Evolutionary conservation across 1,139 yeast genomes (phyloP), one percentile per base, ranked within the genome.

Genomic region (Kodamaea sp.): DNA sequence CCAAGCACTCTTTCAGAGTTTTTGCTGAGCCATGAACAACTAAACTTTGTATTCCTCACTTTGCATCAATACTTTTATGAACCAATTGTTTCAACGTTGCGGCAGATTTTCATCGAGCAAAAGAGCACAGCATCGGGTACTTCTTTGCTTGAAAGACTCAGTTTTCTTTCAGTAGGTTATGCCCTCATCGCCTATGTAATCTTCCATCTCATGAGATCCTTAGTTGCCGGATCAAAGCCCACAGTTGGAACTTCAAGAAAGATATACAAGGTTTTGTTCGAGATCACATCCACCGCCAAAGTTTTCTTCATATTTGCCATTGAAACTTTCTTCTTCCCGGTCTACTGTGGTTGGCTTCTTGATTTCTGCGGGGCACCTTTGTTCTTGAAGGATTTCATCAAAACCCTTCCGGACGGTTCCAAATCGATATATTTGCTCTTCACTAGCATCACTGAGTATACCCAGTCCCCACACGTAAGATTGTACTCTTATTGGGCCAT

Each of bases 311-410:
- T 92, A 11, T 84, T 90, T 53, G 76, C 83, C 5, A 76, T 88
- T 39, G 99, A 92, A 55, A 71, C 90, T 32, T 72, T 86, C 15
- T 67, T 83, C 6, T 92, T 92, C 63, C 98, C 99, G 0, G 71
- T 86, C 1, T 80, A 80, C 47, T 89, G 97, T 53, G 99, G 98
- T 1, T 62, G 79, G 49, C 70, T 89, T 48, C 59, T 90, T 24
- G 92, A 86, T 48, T 66, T 84, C 39, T 82, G 90, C 9, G 44
- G 80, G 4, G 73, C 81, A 2, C 88, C 92, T 2, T 50, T 82
- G 7, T 48, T 76, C 4, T 53, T 63, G 11, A 44, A 48, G 1
- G 26, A 36, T 4, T 54, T 63, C 33, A 38, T 46, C 7, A 26
- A 27, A 14, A 31, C 24, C 8, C 29, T 35, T 5, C 28, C 36